Evolutionary conservation across 345 rosid species (phyloP).

Genomic region (Punica granatum): DNA sequence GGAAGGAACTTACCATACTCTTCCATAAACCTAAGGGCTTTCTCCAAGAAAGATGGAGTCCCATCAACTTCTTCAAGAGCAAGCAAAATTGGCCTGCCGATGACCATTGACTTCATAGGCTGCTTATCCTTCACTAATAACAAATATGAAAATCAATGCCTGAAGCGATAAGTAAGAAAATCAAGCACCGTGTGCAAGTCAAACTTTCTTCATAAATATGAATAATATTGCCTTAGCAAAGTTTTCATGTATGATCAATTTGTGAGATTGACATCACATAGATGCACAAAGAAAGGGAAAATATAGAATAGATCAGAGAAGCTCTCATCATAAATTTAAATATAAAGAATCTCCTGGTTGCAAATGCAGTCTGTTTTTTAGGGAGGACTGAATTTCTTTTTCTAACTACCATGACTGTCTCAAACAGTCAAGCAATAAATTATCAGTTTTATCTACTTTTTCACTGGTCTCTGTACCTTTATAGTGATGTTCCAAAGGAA

Average conservation of each 20-base stretch:
- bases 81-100: constrained; percentile 82
- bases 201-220: background rate
- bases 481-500: background rate
- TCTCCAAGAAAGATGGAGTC: constrained; percentile 95
- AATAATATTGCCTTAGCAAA: background rate
- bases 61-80: constrained; percentile 98
- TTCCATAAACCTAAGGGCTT: constrained; percentile 89
- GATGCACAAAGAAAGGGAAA: too few relatives aligned
- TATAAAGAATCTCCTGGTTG: background rate
- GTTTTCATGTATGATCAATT: background rate
- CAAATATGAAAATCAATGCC: constrained; percentile 7
- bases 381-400: background rate
- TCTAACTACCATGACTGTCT: background rate
- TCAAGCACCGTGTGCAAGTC: background rate
- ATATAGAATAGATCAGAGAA: background rate
- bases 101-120: constrained; percentile 42
- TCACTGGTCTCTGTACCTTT: background rate
- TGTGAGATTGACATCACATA: background rate
- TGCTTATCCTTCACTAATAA: constrained; percentile 55
- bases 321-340: background rate
- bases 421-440: background rate
- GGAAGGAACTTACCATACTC: constrained; percentile 55
- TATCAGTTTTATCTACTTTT: background rate
- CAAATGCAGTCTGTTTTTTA: background rate
- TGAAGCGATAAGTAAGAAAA: constrained; percentile 9